phyloP scores from a whole-genome alignment of 257 asterid genomes.

The Solanum corneliomulleri region DNA sequence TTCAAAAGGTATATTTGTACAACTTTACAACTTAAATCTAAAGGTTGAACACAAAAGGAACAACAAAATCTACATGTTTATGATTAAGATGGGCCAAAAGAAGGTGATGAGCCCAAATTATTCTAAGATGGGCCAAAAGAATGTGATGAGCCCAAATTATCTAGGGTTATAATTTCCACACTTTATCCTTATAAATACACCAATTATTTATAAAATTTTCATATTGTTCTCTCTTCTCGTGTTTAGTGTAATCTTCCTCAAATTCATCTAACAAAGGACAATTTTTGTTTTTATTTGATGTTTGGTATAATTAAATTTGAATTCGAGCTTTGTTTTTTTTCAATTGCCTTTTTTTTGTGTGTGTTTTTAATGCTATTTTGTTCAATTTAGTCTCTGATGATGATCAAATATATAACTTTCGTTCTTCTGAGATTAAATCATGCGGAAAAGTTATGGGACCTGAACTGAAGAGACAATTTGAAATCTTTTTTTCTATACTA shows the following conservation, averaged over 20 bases:
- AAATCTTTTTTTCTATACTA: neutral
- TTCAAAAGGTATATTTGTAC: too few species aligned
- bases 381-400: constrained; percentile 22
- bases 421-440: constrained; percentile 40
- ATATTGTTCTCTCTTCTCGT: neutral
- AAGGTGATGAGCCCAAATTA: neutral
- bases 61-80: neutral
- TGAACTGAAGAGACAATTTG: constrained; percentile 40
- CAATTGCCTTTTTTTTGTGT: neutral
- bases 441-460: constrained; percentile 55
- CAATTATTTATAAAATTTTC: neutral
- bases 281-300: neutral
- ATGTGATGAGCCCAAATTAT: neutral
- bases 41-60: neutral
- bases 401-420: constrained; percentile 36
- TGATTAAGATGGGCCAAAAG: neutral
- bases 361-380: neutral
- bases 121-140: neutral
- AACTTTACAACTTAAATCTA: too few species aligned
- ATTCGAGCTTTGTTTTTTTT: neutral
- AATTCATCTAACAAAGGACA: neutral
- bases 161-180: neutral
- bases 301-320: neutral
- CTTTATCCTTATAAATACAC: neutral
- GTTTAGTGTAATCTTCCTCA: neutral